These are phyloP conservation scores for Aegilops sharonensis DNA, from an alignment of 176 grass and related monocot genomes.

Conservation along the genomic window DNA sequence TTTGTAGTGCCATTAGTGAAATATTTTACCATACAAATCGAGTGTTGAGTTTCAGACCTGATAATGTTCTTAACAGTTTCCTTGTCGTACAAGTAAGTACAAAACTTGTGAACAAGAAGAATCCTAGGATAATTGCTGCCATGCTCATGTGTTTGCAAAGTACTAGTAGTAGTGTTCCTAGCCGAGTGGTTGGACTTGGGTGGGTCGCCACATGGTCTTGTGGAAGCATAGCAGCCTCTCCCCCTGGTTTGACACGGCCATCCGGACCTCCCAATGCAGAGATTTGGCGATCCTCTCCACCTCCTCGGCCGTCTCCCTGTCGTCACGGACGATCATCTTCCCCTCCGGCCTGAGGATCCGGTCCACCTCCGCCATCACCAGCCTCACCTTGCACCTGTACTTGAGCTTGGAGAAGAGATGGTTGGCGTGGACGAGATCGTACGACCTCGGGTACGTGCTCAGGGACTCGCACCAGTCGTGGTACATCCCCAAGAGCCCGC, in stretches of 20 bases:
- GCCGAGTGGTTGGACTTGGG: slow-evolving; percentile 33
- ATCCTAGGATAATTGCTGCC: not conserved
- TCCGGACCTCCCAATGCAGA: slow-evolving; percentile 62
- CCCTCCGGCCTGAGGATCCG: slow-evolving; percentile 75
- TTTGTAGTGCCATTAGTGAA: not conserved
- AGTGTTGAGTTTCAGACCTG: not conserved
- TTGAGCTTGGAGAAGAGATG: slow-evolving; percentile 48
- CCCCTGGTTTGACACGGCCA: slow-evolving; percentile 48
- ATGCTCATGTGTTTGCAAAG: not conserved
- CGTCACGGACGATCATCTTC: slow-evolving; percentile 66
- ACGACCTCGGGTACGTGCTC: slow-evolving; percentile 47
- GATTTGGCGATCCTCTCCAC: slow-evolving; percentile 47
- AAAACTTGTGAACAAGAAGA: not conserved
- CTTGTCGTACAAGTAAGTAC: not conserved
- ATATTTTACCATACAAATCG: not conserved
- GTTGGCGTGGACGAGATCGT: slow-evolving; percentile 46
- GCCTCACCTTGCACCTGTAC: slow-evolving; percentile 51
- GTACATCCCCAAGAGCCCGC: slow-evolving; percentile 45
- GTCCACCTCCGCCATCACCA: slow-evolving; percentile 75
- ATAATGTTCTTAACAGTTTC: not conserved
- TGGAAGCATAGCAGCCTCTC: slow-evolving; percentile 52
- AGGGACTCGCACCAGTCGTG: slow-evolving; percentile 65
- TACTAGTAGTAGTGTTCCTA: not conserved
- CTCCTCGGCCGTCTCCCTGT: slow-evolving; percentile 44
- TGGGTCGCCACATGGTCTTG: slow-evolving; percentile 75